These are phyloP conservation scores for Yamadazyma jaroonii DNA, from an alignment of 1,139 yeast genomes.

Conservation along the genomic window DNA sequence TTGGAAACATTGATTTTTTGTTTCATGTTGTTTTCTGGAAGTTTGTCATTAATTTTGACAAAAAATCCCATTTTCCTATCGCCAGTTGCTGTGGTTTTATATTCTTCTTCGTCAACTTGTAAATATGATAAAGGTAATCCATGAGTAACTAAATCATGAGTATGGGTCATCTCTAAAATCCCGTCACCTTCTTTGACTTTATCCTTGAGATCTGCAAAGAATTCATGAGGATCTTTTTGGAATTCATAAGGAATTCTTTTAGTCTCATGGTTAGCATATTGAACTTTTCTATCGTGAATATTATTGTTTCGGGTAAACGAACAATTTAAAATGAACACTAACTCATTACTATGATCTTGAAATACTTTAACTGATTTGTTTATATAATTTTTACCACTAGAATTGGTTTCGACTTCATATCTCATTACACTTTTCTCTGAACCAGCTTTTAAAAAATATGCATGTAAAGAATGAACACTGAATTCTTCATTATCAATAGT, in stretches of 20 bases:
- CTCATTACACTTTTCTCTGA: slow-evolving; percentile 24
- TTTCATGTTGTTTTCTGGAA: slow-evolving; percentile 9
- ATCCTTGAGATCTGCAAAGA: slow-evolving; percentile 22
- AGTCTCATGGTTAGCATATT: slow-evolving; percentile 14
- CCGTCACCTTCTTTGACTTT: slow-evolving; percentile 25
- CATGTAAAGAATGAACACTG: slow-evolving; percentile 40
- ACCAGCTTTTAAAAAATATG: slow-evolving; percentile 37
- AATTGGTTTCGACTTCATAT: slow-evolving; percentile 27
- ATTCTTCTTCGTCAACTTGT: slow-evolving; percentile 16
- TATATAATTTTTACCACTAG: slow-evolving; percentile 30
- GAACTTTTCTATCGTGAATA: slow-evolving; percentile 13
- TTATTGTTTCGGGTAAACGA: slow-evolving; percentile 31
- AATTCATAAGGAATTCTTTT: slow-evolving; percentile 30
- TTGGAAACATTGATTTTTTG: slow-evolving; percentile 18
- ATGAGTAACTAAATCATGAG: slow-evolving; percentile 26
- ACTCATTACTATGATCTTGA: slow-evolving; percentile 26
- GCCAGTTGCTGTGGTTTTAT: slow-evolving; percentile 20
- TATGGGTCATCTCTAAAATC: slow-evolving; percentile 16
- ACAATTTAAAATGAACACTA: slow-evolving; percentile 29
- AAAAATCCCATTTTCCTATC: slow-evolving; percentile 32
- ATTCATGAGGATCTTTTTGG: slow-evolving; percentile 23
- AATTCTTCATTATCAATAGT: slow-evolving; percentile 36
- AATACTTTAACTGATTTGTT: slow-evolving; percentile 27
- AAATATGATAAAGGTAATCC: slow-evolving; percentile 25
- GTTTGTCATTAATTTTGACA: slow-evolving; percentile 25